These are phyloP conservation scores for Rhodotorula babjevae DNA, from an alignment of 768 basidiomycete genomes.

Conservation along the genomic window DNA sequence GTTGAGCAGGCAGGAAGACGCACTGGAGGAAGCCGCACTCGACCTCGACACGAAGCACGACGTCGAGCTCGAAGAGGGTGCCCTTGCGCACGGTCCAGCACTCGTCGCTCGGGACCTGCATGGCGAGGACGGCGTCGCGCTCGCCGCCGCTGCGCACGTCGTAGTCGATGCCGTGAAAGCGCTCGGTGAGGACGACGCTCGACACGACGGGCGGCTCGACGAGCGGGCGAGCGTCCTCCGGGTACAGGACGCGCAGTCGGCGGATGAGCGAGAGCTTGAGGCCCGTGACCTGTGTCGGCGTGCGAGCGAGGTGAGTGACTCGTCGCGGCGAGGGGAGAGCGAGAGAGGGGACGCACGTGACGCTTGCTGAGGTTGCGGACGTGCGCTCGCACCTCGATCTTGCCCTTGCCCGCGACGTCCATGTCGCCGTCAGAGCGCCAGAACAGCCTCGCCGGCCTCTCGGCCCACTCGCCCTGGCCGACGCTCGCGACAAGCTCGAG, in stretches of 20 bases:
- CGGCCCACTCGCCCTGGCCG: conserved; percentile 21
- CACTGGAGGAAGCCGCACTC: conserved; percentile 36
- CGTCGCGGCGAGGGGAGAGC: too few species aligned
- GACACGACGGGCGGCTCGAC: conserved; percentile 28
- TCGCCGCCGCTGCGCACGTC: conserved; percentile 34
- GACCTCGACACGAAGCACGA: conserved; percentile 27
- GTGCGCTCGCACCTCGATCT: conserved; percentile 23
- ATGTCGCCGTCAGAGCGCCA: conserved; percentile 31
- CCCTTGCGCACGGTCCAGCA: conserved; percentile 34
- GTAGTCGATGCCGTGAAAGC: conserved; percentile 35
- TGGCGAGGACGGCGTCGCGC: conserved; percentile 5
- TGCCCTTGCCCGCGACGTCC: conserved; percentile 12
- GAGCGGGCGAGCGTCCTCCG: neutral
- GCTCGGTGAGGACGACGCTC: conserved; percentile 9
- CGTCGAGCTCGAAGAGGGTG: conserved; percentile 38
- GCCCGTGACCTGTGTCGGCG: conserved; percentile 25
- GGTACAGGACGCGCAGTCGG: conserved; percentile 17
- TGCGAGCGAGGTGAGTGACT: neutral
- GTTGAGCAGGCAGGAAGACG: neutral
- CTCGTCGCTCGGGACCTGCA: conserved; percentile 25
- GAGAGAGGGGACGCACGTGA: conserved; percentile 26
- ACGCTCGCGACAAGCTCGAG: conserved; percentile 23
- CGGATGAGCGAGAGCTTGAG: conserved; percentile 37
- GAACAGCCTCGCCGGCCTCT: conserved; percentile 32
- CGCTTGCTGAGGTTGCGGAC: conserved; percentile 32